Evolutionary conservation across 2,329 filamentous ascomycete genomes (phyloP).

Genomic region (Pestalotiopsis fici): DNA sequence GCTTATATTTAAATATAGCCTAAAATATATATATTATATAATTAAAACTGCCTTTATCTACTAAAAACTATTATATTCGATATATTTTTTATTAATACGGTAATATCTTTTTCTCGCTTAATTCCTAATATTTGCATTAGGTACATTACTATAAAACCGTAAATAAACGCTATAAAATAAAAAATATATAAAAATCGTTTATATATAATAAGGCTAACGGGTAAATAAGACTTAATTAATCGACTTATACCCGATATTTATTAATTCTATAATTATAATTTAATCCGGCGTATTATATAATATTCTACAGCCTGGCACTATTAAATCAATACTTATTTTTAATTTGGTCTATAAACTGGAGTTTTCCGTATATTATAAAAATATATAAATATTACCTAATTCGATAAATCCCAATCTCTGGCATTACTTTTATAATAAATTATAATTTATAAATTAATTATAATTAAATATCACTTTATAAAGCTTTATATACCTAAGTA

Average conservation of each 20-base stretch:
- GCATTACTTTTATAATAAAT: too few relatives aligned
- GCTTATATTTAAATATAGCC: too few relatives aligned
- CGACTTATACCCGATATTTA: neutral
- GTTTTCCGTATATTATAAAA: neutral
- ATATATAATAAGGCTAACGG: neutral
- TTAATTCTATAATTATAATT: neutral
- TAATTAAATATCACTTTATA: too few relatives aligned
- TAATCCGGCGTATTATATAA: neutral
- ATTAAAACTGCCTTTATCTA: too few relatives aligned
- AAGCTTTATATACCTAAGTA: too few relatives aligned
- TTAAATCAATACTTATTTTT: neutral
- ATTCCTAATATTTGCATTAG: neutral
- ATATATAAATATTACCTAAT: too few relatives aligned
- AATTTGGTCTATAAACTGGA: neutral
- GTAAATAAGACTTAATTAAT: too few relatives aligned
- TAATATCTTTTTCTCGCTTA: neutral
- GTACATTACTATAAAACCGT: neutral
- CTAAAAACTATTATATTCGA: too few relatives aligned
- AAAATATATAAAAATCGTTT: neutral
- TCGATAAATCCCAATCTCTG: too few relatives aligned
- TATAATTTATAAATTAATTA: too few relatives aligned
- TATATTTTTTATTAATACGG: neutral
- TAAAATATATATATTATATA: too few relatives aligned
- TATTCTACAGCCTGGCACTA: neutral
- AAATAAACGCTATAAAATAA: neutral